A percentile compares a stretch with the other conserved stretches of the same genome.
phyloP scores from a whole-genome alignment of 345 rosid genomes.

The Geranium rotundifolium region DNA sequence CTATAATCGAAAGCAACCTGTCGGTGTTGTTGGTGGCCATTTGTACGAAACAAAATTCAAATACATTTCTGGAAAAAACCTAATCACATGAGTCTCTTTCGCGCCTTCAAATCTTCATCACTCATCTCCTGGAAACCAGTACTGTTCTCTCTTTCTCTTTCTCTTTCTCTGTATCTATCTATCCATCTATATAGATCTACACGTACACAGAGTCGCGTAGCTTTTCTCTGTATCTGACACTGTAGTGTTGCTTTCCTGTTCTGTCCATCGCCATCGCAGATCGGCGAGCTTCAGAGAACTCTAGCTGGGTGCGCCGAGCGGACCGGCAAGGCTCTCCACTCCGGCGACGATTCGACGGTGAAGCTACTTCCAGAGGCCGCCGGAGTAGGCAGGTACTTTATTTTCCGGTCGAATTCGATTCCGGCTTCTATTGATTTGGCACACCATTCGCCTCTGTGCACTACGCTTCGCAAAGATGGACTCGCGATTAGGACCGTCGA shows the following conservation, averaged over 20 bases:
- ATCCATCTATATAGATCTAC: too few species aligned
- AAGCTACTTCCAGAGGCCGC: constrained; percentile 51
- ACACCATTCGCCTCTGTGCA: constrained; percentile 56
- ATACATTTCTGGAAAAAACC: too few species aligned
- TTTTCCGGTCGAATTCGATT: constrained; percentile 31
- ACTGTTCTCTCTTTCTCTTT: constrained; percentile 10
- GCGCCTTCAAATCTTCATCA: constrained; percentile 33
- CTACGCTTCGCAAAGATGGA: constrained; percentile 50
- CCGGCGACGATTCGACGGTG: constrained; percentile 55
- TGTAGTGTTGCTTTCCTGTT: neutral
- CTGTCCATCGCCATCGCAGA: constrained; percentile 22
- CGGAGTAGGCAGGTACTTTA: constrained; percentile 65
- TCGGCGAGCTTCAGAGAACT: constrained; percentile 66
- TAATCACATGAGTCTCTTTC: constrained; percentile 4
- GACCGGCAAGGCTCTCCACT: constrained; percentile 51
- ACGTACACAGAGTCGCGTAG: too few species aligned
- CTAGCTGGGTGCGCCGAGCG: constrained; percentile 43
- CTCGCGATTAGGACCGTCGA: constrained; percentile 55
- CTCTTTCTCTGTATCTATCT: neutral
- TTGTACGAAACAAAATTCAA: too few species aligned
- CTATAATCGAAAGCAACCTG: too few species aligned
- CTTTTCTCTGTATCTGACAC: neutral
- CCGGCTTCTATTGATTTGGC: constrained; percentile 57
- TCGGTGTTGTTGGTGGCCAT: too few species aligned
- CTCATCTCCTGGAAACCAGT: constrained; percentile 51